Evolutionary conservation across 345 rosid genomes (phyloP), one percentile per base, ranked within the genome.

Genomic region (Schrenkiella parvula): DNA sequence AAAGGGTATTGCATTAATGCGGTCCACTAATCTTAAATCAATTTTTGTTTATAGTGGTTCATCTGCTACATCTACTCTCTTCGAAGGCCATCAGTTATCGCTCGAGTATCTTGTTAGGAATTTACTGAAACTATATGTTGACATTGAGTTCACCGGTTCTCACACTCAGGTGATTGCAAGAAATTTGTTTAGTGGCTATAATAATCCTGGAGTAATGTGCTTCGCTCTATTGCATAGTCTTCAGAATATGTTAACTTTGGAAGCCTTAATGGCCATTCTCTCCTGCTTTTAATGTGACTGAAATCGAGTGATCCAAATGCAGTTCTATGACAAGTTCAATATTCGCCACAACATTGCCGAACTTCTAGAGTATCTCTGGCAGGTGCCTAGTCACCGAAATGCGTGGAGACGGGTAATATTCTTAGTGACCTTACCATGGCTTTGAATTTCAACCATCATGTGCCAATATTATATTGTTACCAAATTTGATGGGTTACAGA

Each of bases 291-390:
- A 15, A 26, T 25, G 47, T 47, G 21, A 44, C 61, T 68, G 38
- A 25, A 28, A 48, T 78, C 21, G 56, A 48, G 50, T 74, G 28
- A 22, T 19, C 68, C 68, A 60, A 66, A 22, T 81, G 78, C 91
- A 95, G 99, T 95, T 95, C 75, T 95, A 88, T 77, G 99, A 95
- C 86, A 95, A 95, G 84, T 95, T 95, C 78, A 87, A 90, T 80
- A 95, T 95, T 75, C 90, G 97, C 22, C 98, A 95, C 83, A 92
- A 95, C 82, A 95, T 95, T 62, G 93, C 98, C 8, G 99, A 95
- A 75, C 99, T 95, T 73, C 88, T 95, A 11, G 97, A 95, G 78
- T 95, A 95, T 81, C 84, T 95, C 19, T 92, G 99, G 99, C 96
- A 92, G 72, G 99, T 95, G 66, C 99, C 98, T 64, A 87, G 97